These are phyloP conservation scores for Apiotrichum gracile DNA, from an alignment of 1,284 basidiomycete species.

Conservation along the genomic window DNA sequence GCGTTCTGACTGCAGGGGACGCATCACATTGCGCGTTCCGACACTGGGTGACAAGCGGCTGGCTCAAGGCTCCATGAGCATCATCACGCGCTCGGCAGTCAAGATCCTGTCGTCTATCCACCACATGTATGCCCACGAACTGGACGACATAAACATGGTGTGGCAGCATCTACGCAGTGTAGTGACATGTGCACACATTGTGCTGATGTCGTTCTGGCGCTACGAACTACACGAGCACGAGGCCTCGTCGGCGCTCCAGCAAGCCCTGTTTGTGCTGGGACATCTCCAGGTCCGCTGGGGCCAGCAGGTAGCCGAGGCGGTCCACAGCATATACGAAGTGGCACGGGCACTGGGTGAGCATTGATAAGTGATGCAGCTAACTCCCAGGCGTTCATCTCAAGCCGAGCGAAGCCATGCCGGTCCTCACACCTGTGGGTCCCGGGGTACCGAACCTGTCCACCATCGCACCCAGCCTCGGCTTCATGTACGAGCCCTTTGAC, in stretches of 20 bases:
- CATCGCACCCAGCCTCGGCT: background rate
- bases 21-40: conserved; percentile 8
- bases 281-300: conserved; percentile 12
- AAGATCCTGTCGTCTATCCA: conserved; percentile 8
- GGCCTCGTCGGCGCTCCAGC: conserved; percentile 8
- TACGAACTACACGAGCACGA: conserved; percentile 16
- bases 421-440: background rate
- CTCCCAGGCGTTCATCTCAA: background rate
- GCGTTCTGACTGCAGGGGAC: conserved; percentile 11
- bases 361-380: background rate
- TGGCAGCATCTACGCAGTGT: conserved; percentile 17
- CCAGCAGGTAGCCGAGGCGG: conserved; percentile 1
- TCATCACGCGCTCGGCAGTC: conserved; percentile 13
- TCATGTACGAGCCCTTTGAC: background rate
- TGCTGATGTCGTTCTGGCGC: conserved; percentile 13
- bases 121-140: background rate
- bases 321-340: conserved; percentile 5
- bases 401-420: background rate
- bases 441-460: no score
- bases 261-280: conserved; percentile 7
- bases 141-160: conserved; percentile 5
- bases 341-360: background rate
- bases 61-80: conserved; percentile 5
- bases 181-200: conserved; percentile 15
- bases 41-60: conserved; percentile 11